These are phyloP conservation scores for Corylus heterophylla DNA, from an alignment of 306 rosid genomes.

Conservation along the genomic window DNA sequence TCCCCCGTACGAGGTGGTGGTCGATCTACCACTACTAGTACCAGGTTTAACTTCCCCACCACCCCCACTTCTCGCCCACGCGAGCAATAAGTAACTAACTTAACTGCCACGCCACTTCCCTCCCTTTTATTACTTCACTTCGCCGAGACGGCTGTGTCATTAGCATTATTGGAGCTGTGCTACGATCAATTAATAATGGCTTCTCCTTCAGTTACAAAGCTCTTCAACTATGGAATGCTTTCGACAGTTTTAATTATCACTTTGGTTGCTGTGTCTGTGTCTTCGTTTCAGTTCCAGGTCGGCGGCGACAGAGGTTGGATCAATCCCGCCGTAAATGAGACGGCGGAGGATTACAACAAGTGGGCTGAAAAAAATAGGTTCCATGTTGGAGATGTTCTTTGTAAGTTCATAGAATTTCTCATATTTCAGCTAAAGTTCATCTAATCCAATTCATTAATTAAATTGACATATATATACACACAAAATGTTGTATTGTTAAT, in stretches of 20 bases:
- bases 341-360: neutral
- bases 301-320: slow-evolving; percentile 13
- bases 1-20: neutral
- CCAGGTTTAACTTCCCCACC: neutral
- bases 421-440: too few relatives aligned
- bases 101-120: neutral
- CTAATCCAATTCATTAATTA: too few relatives aligned
- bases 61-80: neutral
- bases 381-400: slow-evolving; percentile 8
- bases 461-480: too few relatives aligned
- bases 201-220: neutral
- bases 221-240: neutral
- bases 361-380: slow-evolving; percentile 6
- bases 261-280: neutral
- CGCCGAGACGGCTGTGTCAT: too few relatives aligned
- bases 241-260: neutral
- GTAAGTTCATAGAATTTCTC: neutral
- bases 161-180: neutral
- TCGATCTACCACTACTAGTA: neutral
- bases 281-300: slow-evolving; percentile 22
- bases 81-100: neutral
- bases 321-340: neutral
- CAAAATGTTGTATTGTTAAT: too few relatives aligned
- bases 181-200: neutral
- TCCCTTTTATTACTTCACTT: neutral